Base-by-base conservation (phyloP, 257 asterid genomes). In the Solanum chiquidenum region DNA sequence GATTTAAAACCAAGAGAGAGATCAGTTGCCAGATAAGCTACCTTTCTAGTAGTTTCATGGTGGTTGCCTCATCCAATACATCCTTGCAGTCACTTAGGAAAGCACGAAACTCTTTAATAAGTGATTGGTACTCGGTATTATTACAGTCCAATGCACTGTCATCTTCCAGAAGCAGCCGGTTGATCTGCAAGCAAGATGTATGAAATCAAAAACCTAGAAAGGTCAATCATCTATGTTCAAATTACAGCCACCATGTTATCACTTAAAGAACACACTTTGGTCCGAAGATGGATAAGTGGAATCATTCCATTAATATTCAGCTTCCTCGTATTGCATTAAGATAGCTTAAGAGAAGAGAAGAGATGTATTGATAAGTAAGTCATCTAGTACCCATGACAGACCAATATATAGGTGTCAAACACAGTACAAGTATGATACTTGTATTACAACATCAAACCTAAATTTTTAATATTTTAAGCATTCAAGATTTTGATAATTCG, bases 11-110 rank as follows among this genome's bases (percentile, higher is more conserved):
- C 6, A 44, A 4, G 52, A 16, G 52, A 44, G 52, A 44, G 52
- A 44, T 80, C 64, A 88, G 68, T 62, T 62, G 83, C 87, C 90
- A 89, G 75, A 85, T 60, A 62, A 88, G 87, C 88, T 87, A 95
- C 99, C 99, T 95, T 93, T 95, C 98, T 38, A 97, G 94, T 90
- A 95, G 96, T 87, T 95, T 96, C 98, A 97, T 91, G 68, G 99
- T 95, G 33, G 99, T 97, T 88, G 98, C 99, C 92, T 97, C 99
- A 89, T 95, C 99, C 92, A 97, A 90, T 55, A 95, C 99, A 90
- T 97, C 99, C 94, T 97, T 97, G 94, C 92, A 88, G 90, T 97
- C 99, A 85, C 99, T 95, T 88, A 97, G 91, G 87, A 97, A 97
- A 88, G 99, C 99, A 31, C 98, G 95, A 77, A 97, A 95, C 88